Percentiles rank a stretch among this genome's conserved stretches.
These are phyloP conservation scores for Neofusicoccum umdonicola DNA, from an alignment of 2,329 filamentous ascomycete genomes.

Conservation along the genomic window DNA sequence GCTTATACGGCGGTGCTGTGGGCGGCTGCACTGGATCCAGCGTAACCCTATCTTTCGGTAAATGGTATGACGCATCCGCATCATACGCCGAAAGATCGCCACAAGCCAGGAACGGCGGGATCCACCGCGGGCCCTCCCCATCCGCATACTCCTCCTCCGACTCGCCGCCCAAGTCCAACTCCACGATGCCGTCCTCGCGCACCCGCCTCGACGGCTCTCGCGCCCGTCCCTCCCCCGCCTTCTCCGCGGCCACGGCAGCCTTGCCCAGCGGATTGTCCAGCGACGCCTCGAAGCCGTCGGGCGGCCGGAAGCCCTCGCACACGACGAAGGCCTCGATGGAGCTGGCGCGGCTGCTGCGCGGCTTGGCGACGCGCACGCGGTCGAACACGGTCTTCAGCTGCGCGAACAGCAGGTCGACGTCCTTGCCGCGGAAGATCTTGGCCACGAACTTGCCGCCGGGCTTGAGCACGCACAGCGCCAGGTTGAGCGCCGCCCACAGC, in stretches of 20 bases:
- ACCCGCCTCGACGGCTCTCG: constrained; percentile 25
- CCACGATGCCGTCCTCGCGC: constrained; percentile 48
- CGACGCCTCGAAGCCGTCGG: constrained; percentile 70
- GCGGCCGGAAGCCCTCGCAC: constrained; percentile 83
- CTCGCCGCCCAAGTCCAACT: constrained; percentile 46
- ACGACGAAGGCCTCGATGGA: constrained; percentile 97
- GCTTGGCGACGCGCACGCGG: constrained; percentile 86
- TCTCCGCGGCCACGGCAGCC: constrained; percentile 50
- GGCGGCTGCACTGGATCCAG: constrained; percentile 92
- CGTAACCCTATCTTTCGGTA: constrained; percentile 82
- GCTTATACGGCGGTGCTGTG: constrained; percentile 91
- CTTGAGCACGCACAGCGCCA: constrained; percentile 86
- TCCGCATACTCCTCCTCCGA: constrained; percentile 39
- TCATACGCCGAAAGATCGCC: constrained; percentile 94
- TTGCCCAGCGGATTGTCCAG: constrained; percentile 72
- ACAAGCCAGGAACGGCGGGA: constrained; percentile 95
- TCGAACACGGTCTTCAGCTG: constrained; percentile 91
- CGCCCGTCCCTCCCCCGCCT: constrained; percentile 43
- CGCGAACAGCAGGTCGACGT: constrained; percentile 93
- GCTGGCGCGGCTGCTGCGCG: constrained; percentile 88
- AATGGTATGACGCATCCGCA: constrained; percentile 87
- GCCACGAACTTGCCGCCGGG: constrained; percentile 96
- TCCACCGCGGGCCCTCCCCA: constrained; percentile 65
- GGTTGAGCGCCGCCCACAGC: constrained; percentile 88
- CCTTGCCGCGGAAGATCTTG: constrained; percentile 92